A percentile compares a stretch with the other conserved stretches of the same genome.
Conservation (phyloP, 306 rosid genomes). For the Biancaea sappan region DNA sequence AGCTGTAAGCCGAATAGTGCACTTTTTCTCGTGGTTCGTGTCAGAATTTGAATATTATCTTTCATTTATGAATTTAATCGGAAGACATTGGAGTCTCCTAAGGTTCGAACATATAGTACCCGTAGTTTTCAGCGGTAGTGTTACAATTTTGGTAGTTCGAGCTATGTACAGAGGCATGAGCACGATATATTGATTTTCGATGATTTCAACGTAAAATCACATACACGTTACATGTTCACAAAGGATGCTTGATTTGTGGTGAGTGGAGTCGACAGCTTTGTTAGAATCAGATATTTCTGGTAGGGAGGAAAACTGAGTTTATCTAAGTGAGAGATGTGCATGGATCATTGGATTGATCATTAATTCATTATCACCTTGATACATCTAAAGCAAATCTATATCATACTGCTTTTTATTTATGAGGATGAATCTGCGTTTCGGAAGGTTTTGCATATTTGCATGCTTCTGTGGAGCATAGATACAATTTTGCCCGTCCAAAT, state of each 20-base stretch:
- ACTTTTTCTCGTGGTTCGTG: no score
- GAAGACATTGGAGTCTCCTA: background rate
- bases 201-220: background rate
- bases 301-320: background rate
- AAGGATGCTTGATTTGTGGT: background rate
- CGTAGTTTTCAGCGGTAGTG: background rate
- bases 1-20: background rate
- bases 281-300: background rate
- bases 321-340: no score
- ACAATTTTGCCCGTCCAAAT: background rate
- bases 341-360: no score
- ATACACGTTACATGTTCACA: background rate
- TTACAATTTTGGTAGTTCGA: background rate
- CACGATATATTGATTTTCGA: background rate
- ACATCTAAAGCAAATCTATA: no score
- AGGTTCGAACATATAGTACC: background rate
- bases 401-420: background rate
- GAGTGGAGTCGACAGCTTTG: background rate
- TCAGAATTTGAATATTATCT: background rate
- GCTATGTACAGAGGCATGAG: background rate
- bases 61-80: background rate
- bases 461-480: background rate
- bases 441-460: background rate
- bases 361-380: no score
- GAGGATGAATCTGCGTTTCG: background rate